Evolutionary conservation across 2,329 filamentous ascomycete genomes (phyloP), one percentile per base, ranked within the genome.

Genomic region (Cordyceps militaris): DNA sequence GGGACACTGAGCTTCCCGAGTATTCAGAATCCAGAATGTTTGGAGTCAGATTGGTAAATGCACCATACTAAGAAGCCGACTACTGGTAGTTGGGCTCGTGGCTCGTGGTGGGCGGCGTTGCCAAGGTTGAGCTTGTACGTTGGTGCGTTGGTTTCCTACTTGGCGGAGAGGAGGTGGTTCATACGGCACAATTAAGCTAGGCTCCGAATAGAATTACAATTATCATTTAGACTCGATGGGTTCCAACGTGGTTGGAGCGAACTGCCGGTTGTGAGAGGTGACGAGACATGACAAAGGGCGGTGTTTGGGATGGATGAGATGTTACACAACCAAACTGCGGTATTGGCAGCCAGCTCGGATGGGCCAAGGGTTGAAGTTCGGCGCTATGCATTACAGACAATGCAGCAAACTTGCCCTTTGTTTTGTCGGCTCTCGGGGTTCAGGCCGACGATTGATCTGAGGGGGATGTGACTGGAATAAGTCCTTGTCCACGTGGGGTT

Each of bases 1-100:
- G 50, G 14, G 44, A 58, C 28, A 49, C 23, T 32, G 57, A 58
- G 21, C 28, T 58, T 30, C 57, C 57, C 3, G 3, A 44, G 11
- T 58, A 54, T n/a, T 54, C 49, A n/a, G 23, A 14, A 4, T 54
- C 57, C 10, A 48, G 9, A 28, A 4, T 43, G 10, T 51, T 51
- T 9, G 30, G 13, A 21, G 30, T 57, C 38, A 46, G 30, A 44
- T 32, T 57, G 40, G 38, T 19, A 23, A 46, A 26, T 8, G 43
- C 16, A 44, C 8, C 24, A 46, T 48, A 28, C 8, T 26, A 16
- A 42, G 7, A 8, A 52, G 34, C 19, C 54, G 28, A n/a, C n/a
- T n/a, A n/a, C n/a, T n/a, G n/a, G n/a, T n/a, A n/a, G n/a, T n/a
- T n/a, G n/a, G n/a, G n/a, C n/a, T 16, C n/a, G n/a, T 14, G n/a